Base-by-base conservation (phyloP, 345 rosid genomes). In the Salix purpurea region DNA sequence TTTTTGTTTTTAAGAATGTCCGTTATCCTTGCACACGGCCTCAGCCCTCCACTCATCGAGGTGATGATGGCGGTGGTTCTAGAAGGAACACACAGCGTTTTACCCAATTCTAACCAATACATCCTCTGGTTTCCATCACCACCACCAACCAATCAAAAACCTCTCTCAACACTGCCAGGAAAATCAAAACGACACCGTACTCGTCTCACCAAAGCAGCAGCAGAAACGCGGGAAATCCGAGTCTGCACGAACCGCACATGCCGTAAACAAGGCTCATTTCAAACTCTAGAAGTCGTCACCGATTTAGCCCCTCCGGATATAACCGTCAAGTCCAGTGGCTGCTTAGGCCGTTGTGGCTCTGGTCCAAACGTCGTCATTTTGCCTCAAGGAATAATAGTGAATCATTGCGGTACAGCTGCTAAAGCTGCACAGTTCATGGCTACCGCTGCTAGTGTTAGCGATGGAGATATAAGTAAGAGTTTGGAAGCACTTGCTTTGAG, bases 321-420 rank as follows among this genome's bases (percentile, higher is more conserved):
- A 82, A 56, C 82, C 56, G 93, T 94, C 76, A 88, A 78, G 71
- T 65, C 91, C 64, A 82, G 91, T 83, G 95, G 86, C 28, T 94
- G 97, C 85, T 82, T 92, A 66, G 97, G 97, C 77, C 88, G 92
- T 5, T 94, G 97, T 80, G 97, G 97, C 58, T 78, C 95, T 10
- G 98, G 98, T 28, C 97, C 98, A 23, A 94, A 94, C 84, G 83
- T 91, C 75, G 92, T 78, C 65, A 76, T 90, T 69, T 88, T 94
- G 10, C 97, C 98, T 28, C 82, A 83, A 62, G 97, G 90, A 52
- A 74, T 87, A 76, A 30, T 90, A 70, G 78, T 91, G 32, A 78
- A 88, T 19, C 97, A 92, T 78, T 91, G 96, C 74, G 88, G 87
- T 76, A 94, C 98, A 3, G 85, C 93, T 16, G 85, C 92, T 16